Base-by-base conservation (phyloP, 139 green algal genomes). In the Ulvella scutata region DNA sequence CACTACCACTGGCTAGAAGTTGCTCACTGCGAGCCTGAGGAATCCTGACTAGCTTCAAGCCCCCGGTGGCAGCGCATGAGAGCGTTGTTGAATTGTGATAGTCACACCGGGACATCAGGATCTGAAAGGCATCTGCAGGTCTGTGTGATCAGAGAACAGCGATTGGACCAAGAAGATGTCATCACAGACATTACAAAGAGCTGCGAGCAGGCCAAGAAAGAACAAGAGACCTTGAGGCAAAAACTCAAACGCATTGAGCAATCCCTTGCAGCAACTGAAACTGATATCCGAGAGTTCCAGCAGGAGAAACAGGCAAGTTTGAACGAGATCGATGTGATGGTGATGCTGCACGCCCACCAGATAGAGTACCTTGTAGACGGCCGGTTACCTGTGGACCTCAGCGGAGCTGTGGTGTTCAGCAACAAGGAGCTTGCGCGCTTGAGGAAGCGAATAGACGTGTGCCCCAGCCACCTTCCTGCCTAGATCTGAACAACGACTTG, bases 221-320 rank as follows among this genome's bases (percentile, higher is more conserved):
- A 94, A 36, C 84, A 85, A 39, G 87, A 91, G 74, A 61, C 77
- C 28, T 72, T 87, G 17, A 62, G 51, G 51, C 92, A 93, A 80
- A 93, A 94, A 86, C 80, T 87, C 61, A 84, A 84, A 77, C 61
- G 85, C 38, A 77, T 93, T 37, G 87, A 93, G 35, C 80, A 87
- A 40, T 73, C 37, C 28, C 40, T 93, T 37, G 81, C 88, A 31
- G 79, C 82, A 3, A 85, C 82, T 33, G 74, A 85, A 10, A 62
- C 72, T 3, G 86, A 92, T 43, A 89, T 91, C 28, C 75, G 85
- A 3, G 87, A 89, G 40, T 95, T 94, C 81, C 85, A 94, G 81
- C 85, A 88, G 73, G 86, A 93, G 85, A 96, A 95, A 80, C 91
- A 96, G 78, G 78, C 33, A 2, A 83, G 81, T n/a, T 81, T 96